Evolutionary conservation across 164 flowering plant genomes (phyloP), one percentile per base, ranked within the genome.

Genomic region (Stephania cephalantha): DNA sequence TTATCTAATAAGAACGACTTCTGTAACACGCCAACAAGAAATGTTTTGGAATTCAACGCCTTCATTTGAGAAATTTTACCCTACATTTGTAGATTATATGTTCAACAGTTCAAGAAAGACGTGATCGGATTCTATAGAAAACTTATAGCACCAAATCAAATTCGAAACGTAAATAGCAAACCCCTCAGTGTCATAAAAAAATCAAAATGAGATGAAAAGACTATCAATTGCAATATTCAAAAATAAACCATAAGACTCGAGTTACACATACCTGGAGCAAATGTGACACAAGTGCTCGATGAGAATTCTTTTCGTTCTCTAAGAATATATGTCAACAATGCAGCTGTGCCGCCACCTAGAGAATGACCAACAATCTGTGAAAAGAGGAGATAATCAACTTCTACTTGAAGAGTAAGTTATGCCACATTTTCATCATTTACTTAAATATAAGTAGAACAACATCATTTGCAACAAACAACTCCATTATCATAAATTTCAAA

Each of bases 261-360:
- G 31, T 15, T 29, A 74, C 85, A 73, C 85, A 73, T 84, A 78
- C 99, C 99, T 83, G 98, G 97, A 73, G 95, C 98, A 88, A 95
- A 95, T 71, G 98, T 85, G 68, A 94, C 85, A 79, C 97, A 95
- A 69, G 91, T 90, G 79, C 79, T 80, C 10, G 92, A 85, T 63
- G 89, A 85, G 45, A 95, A 88, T 75, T 91, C 98, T 81, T 87
- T 89, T 71, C 85, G 89, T 76, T 96, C 99, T 46, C 99, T 89
- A 71, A 96, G 93, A 77, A 94, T 88, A 78, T 94, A 96, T 46
- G 99, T 90, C 73, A 96, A 81, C 20, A 96, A 78, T 25, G 99
- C 97, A 80, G 98, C 99, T 71, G 98, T 94, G 68, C 99, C 99
- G 77, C 98, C 99, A 78, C 99, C 99, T 50, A 96, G 90, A 20